Evolutionary conservation across 768 basidiomycete species (phyloP).

Genomic region (Tephrocybe sp.): DNA sequence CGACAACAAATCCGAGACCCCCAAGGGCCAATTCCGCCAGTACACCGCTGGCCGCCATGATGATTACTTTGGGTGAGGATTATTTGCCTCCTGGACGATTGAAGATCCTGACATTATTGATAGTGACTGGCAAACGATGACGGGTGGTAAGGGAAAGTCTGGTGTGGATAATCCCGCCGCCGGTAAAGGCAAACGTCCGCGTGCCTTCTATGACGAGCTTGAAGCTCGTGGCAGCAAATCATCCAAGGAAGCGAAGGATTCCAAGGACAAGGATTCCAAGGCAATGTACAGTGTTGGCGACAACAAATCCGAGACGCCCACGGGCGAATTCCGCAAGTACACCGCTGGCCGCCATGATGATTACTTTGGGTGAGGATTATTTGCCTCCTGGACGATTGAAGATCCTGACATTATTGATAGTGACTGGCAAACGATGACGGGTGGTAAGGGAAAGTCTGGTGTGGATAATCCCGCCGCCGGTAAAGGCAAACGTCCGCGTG

Average conservation of each 20-base stretch:
- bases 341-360: slow-evolving; percentile 7
- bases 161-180: slow-evolving; percentile 8
- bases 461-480: slow-evolving; percentile 10
- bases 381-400: background rate
- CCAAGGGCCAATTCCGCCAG: slow-evolving; percentile 5
- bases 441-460: slow-evolving; percentile 3
- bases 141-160: slow-evolving; percentile 4
- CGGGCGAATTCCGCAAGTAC: slow-evolving; percentile 3
- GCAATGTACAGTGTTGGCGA: slow-evolving; percentile 3
- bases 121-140: slow-evolving; percentile 9
- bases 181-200: slow-evolving; percentile 3
- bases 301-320: slow-evolving; percentile 6
- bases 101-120: too few relatives aligned
- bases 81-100: too few relatives aligned
- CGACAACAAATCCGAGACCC: slow-evolving; percentile 6
- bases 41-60: slow-evolving; percentile 4
- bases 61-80: slow-evolving; percentile 8
- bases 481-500: background rate
- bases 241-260: background rate
- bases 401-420: background rate
- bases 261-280: background rate
- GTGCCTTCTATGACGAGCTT: background rate
- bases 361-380: background rate
- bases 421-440: slow-evolving; percentile 8
- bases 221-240: background rate